Base-by-base conservation (phyloP, 306 rosid species). In the Vigna radiata region DNA sequence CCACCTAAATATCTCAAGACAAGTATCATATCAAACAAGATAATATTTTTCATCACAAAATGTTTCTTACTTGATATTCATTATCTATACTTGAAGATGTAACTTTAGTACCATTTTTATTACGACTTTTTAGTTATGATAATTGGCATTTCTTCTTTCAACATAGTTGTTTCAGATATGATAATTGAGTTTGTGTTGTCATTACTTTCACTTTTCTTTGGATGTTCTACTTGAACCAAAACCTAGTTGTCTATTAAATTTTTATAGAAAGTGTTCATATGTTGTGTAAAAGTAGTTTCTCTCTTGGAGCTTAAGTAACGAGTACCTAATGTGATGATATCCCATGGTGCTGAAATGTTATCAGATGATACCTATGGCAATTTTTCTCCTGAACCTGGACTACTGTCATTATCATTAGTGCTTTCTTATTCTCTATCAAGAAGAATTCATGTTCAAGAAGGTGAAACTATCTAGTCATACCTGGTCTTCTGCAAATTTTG, bases 1-100 rank as follows among this genome's bases (percentile, higher is more conserved):
- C 97, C 97, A 29, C 96, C 98, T 0, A 97, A 94, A 84, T 94
- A 90, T 83, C 83, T 94, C 50, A 90, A 92, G 75, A 94, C 97
- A 83, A 95, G 98, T 94, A 84, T 43, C 61, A 41, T 36, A 43
- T 19, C 29, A 62, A 74, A 46, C 70, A 31, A 76, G 54, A 53
- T 39, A 39, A 29, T 48, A 44, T 7, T 31, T 75, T 59, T 41
- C 79, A 49, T 41, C 23, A 19, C 50, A 72, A 43, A 44, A 44
- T 27, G 36, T 39, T 39, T 67, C 19, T 71, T 33, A 31, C 47
- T 70, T 67, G 58, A 43, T 70, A 23, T 46, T 56, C 73, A 68
- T 17, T 72, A 72, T 29, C 41, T 52, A 29, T 65, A 46, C 75
- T 17, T 80, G 82, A 50, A 48, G 48, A 44, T 55, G 41, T 59